These are phyloP conservation scores for Tephrocybe sp. DNA, from an alignment of 768 basidiomycete species.

Conservation along the genomic window DNA sequence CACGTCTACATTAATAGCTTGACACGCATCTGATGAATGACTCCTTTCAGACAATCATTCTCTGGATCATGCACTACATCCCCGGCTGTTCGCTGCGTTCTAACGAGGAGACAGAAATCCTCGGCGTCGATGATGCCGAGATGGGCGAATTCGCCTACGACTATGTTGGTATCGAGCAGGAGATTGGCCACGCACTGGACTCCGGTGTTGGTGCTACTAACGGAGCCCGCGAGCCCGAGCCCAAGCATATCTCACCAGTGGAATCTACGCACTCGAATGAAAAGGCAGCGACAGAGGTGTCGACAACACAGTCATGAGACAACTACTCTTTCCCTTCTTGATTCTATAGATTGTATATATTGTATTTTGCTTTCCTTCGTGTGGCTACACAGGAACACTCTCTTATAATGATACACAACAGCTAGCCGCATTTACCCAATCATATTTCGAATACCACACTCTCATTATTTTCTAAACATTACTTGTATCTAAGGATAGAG, in stretches of 20 bases:
- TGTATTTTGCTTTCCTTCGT: not conserved
- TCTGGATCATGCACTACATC: conserved; percentile 87
- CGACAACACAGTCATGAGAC: not conserved
- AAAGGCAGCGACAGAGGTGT: conserved; percentile 1
- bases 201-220: conserved; percentile 18
- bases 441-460: not conserved
- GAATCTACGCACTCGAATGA: conserved; percentile 10
- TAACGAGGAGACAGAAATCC: conserved; percentile 62
- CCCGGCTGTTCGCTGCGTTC: conserved; percentile 77
- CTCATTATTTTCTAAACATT: not conserved
- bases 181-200: conserved; percentile 41
- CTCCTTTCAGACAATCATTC: conserved; percentile 62
- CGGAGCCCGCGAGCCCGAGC: conserved; percentile 28
- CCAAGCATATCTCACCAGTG: conserved; percentile 2
- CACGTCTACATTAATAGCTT: not conserved
- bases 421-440: not conserved
- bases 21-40: not conserved
- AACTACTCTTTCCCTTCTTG: not conserved
- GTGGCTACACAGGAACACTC: not conserved
- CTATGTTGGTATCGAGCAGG: conserved; percentile 75
- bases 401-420: not conserved
- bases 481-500: too few relatives aligned
- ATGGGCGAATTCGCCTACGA: conserved; percentile 91
- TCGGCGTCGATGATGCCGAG: conserved; percentile 89
- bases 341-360: not conserved